Percentiles rank a stretch among this genome's conserved stretches.
Conservation (phyloP, 805 yeast species). For the Tetrapisispora iriomotensis region DNA sequence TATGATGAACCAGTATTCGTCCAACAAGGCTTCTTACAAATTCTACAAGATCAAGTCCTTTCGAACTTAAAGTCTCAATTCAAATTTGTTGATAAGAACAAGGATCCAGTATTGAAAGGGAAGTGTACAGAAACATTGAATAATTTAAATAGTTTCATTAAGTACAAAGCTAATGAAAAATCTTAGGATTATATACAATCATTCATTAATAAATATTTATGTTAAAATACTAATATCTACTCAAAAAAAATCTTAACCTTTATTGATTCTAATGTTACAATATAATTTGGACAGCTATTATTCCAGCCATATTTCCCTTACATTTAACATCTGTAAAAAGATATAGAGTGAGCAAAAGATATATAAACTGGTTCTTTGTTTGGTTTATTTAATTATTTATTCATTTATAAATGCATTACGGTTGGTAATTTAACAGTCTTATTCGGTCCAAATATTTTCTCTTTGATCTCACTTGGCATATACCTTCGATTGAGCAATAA, state of each 20-base stretch:
- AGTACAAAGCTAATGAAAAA: constrained; percentile 52
- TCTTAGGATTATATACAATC: background rate
- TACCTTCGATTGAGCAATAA: constrained; percentile 67
- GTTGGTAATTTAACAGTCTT: background rate
- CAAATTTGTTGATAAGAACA: constrained; percentile 60
- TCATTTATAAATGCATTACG: too few species aligned
- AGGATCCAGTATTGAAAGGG: constrained; percentile 44
- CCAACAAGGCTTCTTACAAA: constrained; percentile 35
- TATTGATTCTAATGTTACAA: too few species aligned
- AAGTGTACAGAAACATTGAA: constrained; percentile 56
- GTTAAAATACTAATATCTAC: background rate
- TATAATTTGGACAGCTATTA: too few species aligned
- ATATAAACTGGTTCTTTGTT: too few species aligned
- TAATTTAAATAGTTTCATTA: constrained; percentile 67
- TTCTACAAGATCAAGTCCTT: constrained; percentile 33
- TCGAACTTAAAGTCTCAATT: constrained; percentile 43
- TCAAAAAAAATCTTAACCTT: too few species aligned
- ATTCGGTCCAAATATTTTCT: background rate
- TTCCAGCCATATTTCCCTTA: too few species aligned
- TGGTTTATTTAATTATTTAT: too few species aligned
- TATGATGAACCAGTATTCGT: constrained; percentile 68
- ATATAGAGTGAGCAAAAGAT: too few species aligned
- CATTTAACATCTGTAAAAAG: too few species aligned
- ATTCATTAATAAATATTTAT: background rate
- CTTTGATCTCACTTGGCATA: constrained; percentile 37